A percentile compares a stretch with the other conserved stretches of the same genome.
Conservation (phyloP, 2,329 filamentous ascomycete species). For the Tolypocladium amazonense region DNA sequence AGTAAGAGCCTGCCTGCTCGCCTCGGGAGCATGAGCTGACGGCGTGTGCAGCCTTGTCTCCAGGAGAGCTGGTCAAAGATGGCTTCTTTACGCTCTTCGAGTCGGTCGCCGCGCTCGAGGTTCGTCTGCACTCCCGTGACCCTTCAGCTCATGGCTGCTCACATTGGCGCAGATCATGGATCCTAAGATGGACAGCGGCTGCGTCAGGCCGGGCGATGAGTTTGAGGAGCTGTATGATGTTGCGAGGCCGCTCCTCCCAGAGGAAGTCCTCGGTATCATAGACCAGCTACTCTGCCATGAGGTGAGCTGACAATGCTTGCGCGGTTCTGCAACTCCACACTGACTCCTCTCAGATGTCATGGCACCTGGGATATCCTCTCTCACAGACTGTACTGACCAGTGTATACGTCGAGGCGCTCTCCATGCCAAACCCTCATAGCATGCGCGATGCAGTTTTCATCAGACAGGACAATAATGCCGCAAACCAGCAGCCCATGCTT, state of each 20-base stretch:
- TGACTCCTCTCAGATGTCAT: constrained; percentile 59
- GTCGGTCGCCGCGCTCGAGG: constrained; percentile 78
- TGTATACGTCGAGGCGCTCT: constrained; percentile 74
- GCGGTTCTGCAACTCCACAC: neutral
- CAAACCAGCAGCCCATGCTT: constrained; percentile 36
- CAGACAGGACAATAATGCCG: constrained; percentile 17
- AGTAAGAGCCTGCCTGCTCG: constrained; percentile 27
- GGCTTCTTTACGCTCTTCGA: constrained; percentile 89
- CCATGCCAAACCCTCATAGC: constrained; percentile 56
- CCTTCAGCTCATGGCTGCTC: neutral
- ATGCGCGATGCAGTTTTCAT: constrained; percentile 58
- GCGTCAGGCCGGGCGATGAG: constrained; percentile 65
- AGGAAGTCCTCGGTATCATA: constrained; percentile 85
- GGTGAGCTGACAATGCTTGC: constrained; percentile 32
- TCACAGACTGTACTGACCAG: constrained; percentile 93
- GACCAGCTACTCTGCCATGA: constrained; percentile 87
- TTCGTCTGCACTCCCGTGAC: constrained; percentile 15
- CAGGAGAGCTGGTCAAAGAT: constrained; percentile 88
- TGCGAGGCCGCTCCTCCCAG: constrained; percentile 53
- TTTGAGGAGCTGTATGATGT: constrained; percentile 78
- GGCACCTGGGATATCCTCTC: constrained; percentile 91
- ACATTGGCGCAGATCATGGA: constrained; percentile 73
- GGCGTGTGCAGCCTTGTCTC: constrained; percentile 48
- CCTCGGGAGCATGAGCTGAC: constrained; percentile 12
- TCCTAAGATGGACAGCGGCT: constrained; percentile 96